Conservation (phyloP, 495 filamentous ascomycete species). For the Talaromyces stipitatus region DNA sequence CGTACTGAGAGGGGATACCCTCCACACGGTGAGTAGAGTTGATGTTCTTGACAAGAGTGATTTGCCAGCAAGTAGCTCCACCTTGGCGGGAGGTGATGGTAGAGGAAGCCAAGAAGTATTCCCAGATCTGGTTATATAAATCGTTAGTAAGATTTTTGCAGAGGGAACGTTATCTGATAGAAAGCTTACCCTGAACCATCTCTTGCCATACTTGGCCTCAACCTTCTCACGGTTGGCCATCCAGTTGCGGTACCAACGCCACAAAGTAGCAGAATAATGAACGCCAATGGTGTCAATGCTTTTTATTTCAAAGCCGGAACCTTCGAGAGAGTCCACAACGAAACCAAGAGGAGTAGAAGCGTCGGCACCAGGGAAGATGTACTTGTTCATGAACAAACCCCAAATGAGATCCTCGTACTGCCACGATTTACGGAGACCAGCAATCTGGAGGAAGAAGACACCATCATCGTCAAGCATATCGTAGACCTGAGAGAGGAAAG, state of each 20-base stretch:
- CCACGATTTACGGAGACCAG: constrained; percentile 61
- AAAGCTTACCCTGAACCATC: constrained; percentile 86
- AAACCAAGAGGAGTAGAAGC: constrained; percentile 59
- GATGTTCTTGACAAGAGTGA: constrained; percentile 93
- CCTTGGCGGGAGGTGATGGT: constrained; percentile 94
- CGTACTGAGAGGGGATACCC: constrained; percentile 69
- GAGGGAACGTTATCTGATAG: neutral
- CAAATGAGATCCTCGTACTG: constrained; percentile 70
- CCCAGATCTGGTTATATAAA: constrained; percentile 71
- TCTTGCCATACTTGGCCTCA: constrained; percentile 85
- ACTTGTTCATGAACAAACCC: constrained; percentile 75
- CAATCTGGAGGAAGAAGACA: constrained; percentile 66
- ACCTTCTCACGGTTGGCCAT: constrained; percentile 93
- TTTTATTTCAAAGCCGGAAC: constrained; percentile 55
- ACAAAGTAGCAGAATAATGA: constrained; percentile 94
- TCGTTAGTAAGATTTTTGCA: neutral
- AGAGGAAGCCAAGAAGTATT: constrained; percentile 91
- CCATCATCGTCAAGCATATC: constrained; percentile 67
- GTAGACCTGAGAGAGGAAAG: constrained; percentile 56
- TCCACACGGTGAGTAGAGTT: constrained; percentile 93
- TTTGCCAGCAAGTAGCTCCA: constrained; percentile 90
- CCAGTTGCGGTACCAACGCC: constrained; percentile 99
- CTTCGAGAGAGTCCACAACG: constrained; percentile 58
- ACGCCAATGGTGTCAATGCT: constrained; percentile 81
- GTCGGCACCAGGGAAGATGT: constrained; percentile 66